Evolutionary conservation across 176 grass and related monocot species (phyloP).

Genomic region (Canna indica): DNA sequence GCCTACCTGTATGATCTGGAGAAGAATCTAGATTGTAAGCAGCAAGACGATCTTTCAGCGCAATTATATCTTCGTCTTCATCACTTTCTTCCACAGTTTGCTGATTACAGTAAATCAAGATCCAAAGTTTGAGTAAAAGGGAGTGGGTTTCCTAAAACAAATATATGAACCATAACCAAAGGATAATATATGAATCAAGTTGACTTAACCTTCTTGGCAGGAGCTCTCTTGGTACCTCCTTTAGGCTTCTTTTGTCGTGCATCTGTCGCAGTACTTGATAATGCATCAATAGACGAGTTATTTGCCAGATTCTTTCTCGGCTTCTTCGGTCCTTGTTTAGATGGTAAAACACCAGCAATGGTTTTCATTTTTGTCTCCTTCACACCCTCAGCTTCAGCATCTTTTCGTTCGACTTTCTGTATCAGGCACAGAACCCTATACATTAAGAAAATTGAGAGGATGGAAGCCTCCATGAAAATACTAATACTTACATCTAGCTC

Average conservation of each 20-base stretch:
- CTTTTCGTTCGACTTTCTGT: constrained; percentile 37
- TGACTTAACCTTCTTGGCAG: constrained; percentile 10
- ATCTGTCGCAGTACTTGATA: constrained; percentile 2
- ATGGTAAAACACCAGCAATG: neutral
- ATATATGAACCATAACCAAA: neutral
- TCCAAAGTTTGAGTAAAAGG: neutral
- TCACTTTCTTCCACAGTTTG: constrained; percentile 19
- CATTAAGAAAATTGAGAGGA: neutral
- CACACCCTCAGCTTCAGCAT: constrained; percentile 9
- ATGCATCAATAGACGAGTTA: neutral
- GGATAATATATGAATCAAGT: too few relatives aligned
- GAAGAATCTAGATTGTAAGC: constrained; percentile 27
- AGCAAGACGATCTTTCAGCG: constrained; percentile 40
- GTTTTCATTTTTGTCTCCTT: constrained; percentile 14
- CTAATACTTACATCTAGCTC: constrained; percentile 61
- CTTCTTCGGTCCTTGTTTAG: constrained; percentile 23
- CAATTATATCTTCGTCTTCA: constrained; percentile 22
- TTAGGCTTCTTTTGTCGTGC: constrained; percentile 19
- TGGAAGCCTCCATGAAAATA: neutral
- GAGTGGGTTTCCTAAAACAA: neutral
- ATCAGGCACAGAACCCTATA: neutral
- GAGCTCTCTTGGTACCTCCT: constrained; percentile 29
- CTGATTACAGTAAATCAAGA: constrained; percentile 18
- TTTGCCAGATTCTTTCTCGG: constrained; percentile 30
- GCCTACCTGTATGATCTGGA: constrained; percentile 29